phyloP scores from a whole-genome alignment of 2,329 filamentous ascomycete species.

The Fragosphaeria purpurea region DNA sequence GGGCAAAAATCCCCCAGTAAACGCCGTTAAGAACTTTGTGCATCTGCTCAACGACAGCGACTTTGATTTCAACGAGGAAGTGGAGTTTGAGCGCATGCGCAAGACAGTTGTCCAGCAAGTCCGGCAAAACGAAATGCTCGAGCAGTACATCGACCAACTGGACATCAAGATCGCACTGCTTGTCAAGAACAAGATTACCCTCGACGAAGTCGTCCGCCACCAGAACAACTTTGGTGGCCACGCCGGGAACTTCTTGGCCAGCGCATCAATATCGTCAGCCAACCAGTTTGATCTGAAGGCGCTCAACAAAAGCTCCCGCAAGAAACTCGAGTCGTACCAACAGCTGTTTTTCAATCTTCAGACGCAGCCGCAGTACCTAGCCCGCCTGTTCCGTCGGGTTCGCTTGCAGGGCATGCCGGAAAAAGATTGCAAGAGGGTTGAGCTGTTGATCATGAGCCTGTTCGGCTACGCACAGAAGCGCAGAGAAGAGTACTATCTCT shows the following conservation, averaged over 20 bases:
- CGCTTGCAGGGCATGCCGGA: constrained; percentile 78
- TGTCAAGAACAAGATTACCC: constrained; percentile 98
- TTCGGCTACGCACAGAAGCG: constrained; percentile 97
- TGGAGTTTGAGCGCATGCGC: constrained; percentile 88
- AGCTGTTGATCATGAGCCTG: constrained; percentile 88
- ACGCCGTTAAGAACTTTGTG: constrained; percentile 95
- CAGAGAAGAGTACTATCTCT: constrained; percentile 89
- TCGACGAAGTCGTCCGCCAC: constrained; percentile 94
- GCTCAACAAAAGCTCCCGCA: constrained; percentile 89
- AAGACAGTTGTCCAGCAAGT: constrained; percentile 98
- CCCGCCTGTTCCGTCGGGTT: constrained; percentile 73
- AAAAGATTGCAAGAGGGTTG: constrained; percentile 85
- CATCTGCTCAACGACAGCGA: constrained; percentile 96
- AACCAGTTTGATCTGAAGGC: constrained; percentile 96
- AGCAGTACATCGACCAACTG: constrained; percentile 96
- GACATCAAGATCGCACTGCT: constrained; percentile 98
- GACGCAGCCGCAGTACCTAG: constrained; percentile 90
- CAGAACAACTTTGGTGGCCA: constrained; percentile 93
- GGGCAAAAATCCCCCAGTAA: constrained; percentile 93
- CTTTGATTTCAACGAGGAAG: constrained; percentile 97
- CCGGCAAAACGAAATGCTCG: constrained; percentile 89
- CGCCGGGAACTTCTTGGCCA: constrained; percentile 66
- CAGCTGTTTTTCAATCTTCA: constrained; percentile 96
- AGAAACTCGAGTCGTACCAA: constrained; percentile 94
- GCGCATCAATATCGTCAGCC: constrained; percentile 75